phyloP scores from a whole-genome alignment of 768 basidiomycete genomes.

The Boletus sp. region DNA sequence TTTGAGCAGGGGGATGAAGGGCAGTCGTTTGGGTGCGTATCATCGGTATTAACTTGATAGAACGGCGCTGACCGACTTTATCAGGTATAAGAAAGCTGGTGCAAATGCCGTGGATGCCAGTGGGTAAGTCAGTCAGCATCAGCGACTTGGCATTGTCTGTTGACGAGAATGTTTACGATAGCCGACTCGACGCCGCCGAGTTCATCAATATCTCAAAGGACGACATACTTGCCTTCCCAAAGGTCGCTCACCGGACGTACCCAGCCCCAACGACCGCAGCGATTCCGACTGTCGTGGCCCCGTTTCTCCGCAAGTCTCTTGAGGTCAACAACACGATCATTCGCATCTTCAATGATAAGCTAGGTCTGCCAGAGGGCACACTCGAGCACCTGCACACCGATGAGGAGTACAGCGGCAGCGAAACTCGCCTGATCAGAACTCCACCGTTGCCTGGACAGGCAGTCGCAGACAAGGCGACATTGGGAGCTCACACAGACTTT shows the following conservation, averaged over 20 bases:
- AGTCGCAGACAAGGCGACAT: conserved; percentile 35
- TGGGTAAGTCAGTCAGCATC: conserved; percentile 33
- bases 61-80: not conserved
- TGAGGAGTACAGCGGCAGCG: conserved; percentile 53
- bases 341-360: conserved; percentile 53
- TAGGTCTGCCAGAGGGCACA: conserved; percentile 51
- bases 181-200: conserved; percentile 49
- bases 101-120: not conserved
- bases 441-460: conserved; percentile 36
- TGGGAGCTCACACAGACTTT: conserved; percentile 74
- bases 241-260: conserved; percentile 52
- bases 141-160: not conserved
- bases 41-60: not conserved
- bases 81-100: conserved; percentile 45
- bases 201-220: conserved; percentile 71
- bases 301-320: conserved; percentile 58
- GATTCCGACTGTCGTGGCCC: conserved; percentile 49
- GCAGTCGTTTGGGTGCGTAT: conserved; percentile 37
- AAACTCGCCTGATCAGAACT: conserved; percentile 53
- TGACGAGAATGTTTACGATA: not conserved
- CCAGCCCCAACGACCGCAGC: conserved; percentile 49
- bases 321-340: conserved; percentile 54
- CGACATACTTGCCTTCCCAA: conserved; percentile 62
- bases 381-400: conserved; percentile 43
- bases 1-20: conserved; percentile 45